Evolutionary conservation across 768 basidiomycete genomes (phyloP).

Genomic region (Jaapia argillacea): DNA sequence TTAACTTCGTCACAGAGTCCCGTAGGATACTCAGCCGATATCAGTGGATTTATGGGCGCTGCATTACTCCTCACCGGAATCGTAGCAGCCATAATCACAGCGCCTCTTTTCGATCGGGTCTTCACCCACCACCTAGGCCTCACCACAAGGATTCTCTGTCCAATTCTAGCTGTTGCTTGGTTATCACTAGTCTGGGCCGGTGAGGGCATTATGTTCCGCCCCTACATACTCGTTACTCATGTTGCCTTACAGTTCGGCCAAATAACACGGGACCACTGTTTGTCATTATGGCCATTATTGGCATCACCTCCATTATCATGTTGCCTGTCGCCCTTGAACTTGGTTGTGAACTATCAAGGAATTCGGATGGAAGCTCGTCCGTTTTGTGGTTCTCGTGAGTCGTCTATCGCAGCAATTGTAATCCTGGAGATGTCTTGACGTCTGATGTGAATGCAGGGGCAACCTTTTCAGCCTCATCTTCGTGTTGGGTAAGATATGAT

Average conservation of each 20-base stretch:
- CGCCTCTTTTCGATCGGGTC: conserved; percentile 77
- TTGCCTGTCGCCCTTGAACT: conserved; percentile 74
- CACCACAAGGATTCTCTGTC: conserved; percentile 49
- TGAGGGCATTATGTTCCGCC: conserved; percentile 20
- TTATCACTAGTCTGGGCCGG: conserved; percentile 75
- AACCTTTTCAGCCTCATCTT: conserved; percentile 56
- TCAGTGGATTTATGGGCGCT: conserved; percentile 65
- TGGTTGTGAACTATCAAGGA: conserved; percentile 69
- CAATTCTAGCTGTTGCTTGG: conserved; percentile 55
- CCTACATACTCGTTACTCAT: background rate
- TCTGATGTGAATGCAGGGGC: conserved; percentile 30
- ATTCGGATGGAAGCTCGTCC: conserved; percentile 69
- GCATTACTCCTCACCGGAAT: conserved; percentile 63
- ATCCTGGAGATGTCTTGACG: conserved; percentile 1
- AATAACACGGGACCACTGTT: conserved; percentile 53
- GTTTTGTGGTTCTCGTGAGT: conserved; percentile 68
- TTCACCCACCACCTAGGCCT: conserved; percentile 63
- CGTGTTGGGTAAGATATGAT: conserved; percentile 39
- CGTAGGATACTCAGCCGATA: conserved; percentile 55
- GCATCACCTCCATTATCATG: conserved; percentile 54
- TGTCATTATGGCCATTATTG: conserved; percentile 59
- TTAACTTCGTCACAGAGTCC: conserved; percentile 38
- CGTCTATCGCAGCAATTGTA: background rate
- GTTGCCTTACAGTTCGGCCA: conserved; percentile 38
- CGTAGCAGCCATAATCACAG: conserved; percentile 51